Percentiles rank a stretch among this genome's conserved stretches.
Evolutionary conservation across 2,329 filamentous ascomycete species (phyloP).

Genomic region (Calonectria crousiana): DNA sequence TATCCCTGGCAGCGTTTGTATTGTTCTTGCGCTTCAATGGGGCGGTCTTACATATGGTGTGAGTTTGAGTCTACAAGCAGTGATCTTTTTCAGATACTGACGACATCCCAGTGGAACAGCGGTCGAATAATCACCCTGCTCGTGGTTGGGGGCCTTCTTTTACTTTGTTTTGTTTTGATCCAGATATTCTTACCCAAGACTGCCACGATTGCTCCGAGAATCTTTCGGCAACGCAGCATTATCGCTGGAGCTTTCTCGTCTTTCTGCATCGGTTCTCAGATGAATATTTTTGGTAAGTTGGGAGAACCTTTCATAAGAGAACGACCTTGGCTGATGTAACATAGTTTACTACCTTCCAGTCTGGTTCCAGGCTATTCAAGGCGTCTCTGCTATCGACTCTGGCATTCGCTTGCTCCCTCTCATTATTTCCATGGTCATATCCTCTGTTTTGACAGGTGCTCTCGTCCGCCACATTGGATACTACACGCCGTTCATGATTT

Average conservation of each 20-base stretch:
- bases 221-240: constrained; percentile 56
- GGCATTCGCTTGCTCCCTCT: constrained; percentile 47
- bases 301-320: accelerated
- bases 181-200: constrained; percentile 50
- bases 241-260: constrained; percentile 47
- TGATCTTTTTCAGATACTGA: not conserved
- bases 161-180: constrained; percentile 55
- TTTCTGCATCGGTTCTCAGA: constrained; percentile 42
- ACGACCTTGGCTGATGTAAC: not conserved
- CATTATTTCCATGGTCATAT: constrained; percentile 43
- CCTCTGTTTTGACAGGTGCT: constrained; percentile 42
- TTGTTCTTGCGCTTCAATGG: constrained; percentile 63
- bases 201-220: constrained; percentile 55
- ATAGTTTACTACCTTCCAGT: constrained; percentile 60
- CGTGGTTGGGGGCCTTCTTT: constrained; percentile 52
- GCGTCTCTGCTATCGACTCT: constrained; percentile 43
- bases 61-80: constrained; percentile 35
- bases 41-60: constrained; percentile 51
- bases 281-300: constrained; percentile 34
- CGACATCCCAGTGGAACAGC: constrained; percentile 52
- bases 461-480: constrained; percentile 51
- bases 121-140: constrained; percentile 59
- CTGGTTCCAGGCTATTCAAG: constrained; percentile 64
- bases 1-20: constrained; percentile 61
- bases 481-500: constrained; percentile 56